Percentiles rank a stretch among this genome's conserved stretches.
Evolutionary conservation across 768 basidiomycete species (phyloP).

Genomic region (Pisolithus marmoratus): DNA sequence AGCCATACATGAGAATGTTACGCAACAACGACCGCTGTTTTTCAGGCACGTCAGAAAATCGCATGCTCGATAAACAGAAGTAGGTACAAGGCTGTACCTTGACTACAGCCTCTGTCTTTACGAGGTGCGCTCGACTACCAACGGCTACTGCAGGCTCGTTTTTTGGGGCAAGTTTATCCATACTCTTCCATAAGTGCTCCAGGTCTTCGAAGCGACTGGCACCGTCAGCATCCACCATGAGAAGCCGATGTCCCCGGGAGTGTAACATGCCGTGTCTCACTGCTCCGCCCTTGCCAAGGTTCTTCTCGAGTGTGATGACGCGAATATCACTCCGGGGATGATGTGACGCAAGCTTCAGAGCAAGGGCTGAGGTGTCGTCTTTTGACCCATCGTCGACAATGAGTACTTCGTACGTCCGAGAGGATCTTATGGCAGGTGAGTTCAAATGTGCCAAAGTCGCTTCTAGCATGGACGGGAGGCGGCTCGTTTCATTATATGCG

Average conservation of each 20-base stretch:
- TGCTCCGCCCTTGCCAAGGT: slow-evolving; percentile 90
- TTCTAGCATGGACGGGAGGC: slow-evolving; percentile 80
- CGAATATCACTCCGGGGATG: slow-evolving; percentile 60
- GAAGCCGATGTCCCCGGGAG: slow-evolving; percentile 65
- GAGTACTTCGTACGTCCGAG: slow-evolving; percentile 71
- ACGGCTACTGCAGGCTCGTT: slow-evolving; percentile 62
- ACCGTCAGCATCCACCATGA: slow-evolving; percentile 95
- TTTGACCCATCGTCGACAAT: slow-evolving; percentile 87
- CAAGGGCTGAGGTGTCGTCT: slow-evolving; percentile 65
- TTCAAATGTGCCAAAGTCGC: slow-evolving; percentile 65
- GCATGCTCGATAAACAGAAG: background rate
- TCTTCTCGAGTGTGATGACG: slow-evolving; percentile 71
- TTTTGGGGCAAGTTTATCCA: slow-evolving; percentile 54
- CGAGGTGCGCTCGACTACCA: slow-evolving; percentile 90
- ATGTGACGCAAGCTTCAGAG: slow-evolving; percentile 56
- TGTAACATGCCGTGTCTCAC: slow-evolving; percentile 89
- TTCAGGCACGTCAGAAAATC: background rate
- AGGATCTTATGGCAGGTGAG: slow-evolving; percentile 25
- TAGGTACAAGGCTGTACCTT: slow-evolving; percentile 51
- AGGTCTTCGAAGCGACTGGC: slow-evolving; percentile 86
- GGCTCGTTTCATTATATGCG: slow-evolving; percentile 84
- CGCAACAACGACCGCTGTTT: slow-evolving; percentile 78
- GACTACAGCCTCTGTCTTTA: slow-evolving; percentile 88
- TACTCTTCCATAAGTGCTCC: slow-evolving; percentile 67
- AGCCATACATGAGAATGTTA: slow-evolving; percentile 90